Conservation (phyloP, 1,284 basidiomycete genomes). For the Trametes hirsuta region DNA sequence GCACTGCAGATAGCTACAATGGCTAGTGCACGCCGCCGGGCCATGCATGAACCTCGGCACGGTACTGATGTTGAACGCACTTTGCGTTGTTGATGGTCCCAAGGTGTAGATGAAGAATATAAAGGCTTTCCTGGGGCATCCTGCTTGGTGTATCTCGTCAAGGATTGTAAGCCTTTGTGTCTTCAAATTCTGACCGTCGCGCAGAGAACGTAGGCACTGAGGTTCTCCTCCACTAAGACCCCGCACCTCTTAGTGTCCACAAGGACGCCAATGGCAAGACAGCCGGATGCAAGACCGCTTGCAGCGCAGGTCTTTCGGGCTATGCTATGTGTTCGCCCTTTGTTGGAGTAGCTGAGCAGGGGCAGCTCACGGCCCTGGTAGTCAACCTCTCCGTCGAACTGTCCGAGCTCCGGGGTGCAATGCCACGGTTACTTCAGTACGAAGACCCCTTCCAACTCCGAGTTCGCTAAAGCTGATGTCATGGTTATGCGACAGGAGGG, state of each 20-base stretch:
- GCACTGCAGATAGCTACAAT: slow-evolving; percentile 44
- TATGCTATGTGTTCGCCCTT: slow-evolving; percentile 22
- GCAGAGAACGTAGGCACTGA: neutral
- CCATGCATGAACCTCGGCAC: neutral
- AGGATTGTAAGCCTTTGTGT: slow-evolving; percentile 33
- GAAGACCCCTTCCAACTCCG: slow-evolving; percentile 13
- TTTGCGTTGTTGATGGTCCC: slow-evolving; percentile 46
- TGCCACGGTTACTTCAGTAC: slow-evolving; percentile 51
- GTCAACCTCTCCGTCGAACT: slow-evolving; percentile 43
- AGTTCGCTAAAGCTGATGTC: neutral
- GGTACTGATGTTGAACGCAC: slow-evolving; percentile 17
- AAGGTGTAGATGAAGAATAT: slow-evolving; percentile 46
- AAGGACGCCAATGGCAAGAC: slow-evolving; percentile 41
- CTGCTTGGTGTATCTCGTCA: slow-evolving; percentile 48
- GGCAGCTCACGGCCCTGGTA: slow-evolving; percentile 1
- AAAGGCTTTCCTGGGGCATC: slow-evolving; percentile 43
- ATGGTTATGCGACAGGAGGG: slow-evolving; percentile 35
- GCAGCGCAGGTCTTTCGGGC: slow-evolving; percentile 42
- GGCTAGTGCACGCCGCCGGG: slow-evolving; percentile 23
- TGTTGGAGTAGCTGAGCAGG: no score
- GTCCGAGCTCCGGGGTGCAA: slow-evolving; percentile 43
- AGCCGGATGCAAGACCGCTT: slow-evolving; percentile 49
- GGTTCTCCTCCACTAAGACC: slow-evolving; percentile 31
- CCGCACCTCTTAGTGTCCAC: slow-evolving; percentile 39
- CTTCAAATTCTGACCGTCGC: neutral